Base-by-base conservation (phyloP, 352 stramenopile species). In the Pythium aquatile region DNA sequence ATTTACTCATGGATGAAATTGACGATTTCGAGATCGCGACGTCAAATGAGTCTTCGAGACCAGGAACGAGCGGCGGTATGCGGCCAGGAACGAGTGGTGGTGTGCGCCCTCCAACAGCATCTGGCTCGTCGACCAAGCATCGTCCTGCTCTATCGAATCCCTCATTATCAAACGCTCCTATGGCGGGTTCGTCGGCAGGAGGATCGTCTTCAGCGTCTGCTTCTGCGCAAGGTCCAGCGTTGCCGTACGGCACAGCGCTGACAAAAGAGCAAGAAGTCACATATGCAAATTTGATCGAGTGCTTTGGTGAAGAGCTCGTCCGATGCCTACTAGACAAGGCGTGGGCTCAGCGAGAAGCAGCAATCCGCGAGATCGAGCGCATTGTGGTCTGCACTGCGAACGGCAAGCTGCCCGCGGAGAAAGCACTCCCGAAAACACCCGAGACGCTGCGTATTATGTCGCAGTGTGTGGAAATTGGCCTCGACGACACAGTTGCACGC, bases 1-100 rank as follows among this genome's bases (percentile, higher is more conserved):
- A 93, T 69, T 75, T 93, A 67, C 70, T 94, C 8, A 91, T 93
- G 83, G 86, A 93, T 37, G 86, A 94, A 63, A 70, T 94, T 0
- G 85, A 94, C 20, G 85, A 94, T 49, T 94, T 92, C 66, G 83
- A 93, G 1, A 70, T 88, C 9, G 46, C 71, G 11, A 35, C 58
- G 1, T 14, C 54, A 1, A 63, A 46, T 2, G 70, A 58, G 16
- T 44, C 70, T 0, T 16, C 65, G 53, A 71, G 85, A 44, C 85
- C 82, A 17, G 78, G 79, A 0, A 92, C 85, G 0, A 86, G 79
- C 2, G 67, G 78, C 16, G 67, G 71, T 1, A 65, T 88, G 58
- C 78, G 85, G 16, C 83, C 81, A 10, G 32, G 79, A 0, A 92
- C 85, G 0, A 86, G 79, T 3, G 67, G 78, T 17, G 67, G 71